Evolutionary conservation across 2,329 filamentous ascomycete genomes (phyloP).

Genomic region (Alternaria tenuissima): DNA sequence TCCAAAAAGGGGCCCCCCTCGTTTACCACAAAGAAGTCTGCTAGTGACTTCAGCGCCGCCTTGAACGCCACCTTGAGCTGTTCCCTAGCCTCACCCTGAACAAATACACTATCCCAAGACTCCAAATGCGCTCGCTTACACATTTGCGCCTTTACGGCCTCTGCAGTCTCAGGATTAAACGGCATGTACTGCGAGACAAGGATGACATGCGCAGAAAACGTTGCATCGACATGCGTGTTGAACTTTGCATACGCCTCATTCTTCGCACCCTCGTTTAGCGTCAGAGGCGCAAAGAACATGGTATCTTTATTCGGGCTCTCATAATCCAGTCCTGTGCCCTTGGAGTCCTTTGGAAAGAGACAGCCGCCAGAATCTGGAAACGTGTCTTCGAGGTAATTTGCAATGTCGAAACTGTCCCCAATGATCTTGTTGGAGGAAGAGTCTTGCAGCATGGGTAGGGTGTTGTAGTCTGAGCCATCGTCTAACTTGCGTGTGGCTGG

Average conservation of each 20-base stretch:
- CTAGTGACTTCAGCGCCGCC: slow-evolving; percentile 54
- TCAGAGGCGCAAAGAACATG: slow-evolving; percentile 39
- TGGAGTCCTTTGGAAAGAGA: slow-evolving; percentile 57
- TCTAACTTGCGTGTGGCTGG: slow-evolving; percentile 62
- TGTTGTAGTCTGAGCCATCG: slow-evolving; percentile 67
- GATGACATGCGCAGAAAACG: slow-evolving; percentile 58
- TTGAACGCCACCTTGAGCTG: slow-evolving; percentile 54
- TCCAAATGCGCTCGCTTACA: slow-evolving; percentile 55
- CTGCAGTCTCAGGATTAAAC: slow-evolving; percentile 60
- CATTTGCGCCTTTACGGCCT: slow-evolving; percentile 58
- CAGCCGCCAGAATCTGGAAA: slow-evolving; percentile 59
- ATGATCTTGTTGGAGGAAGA: slow-evolving; percentile 52
- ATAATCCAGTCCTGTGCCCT: slow-evolving; percentile 33
- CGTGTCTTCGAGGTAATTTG: slow-evolving; percentile 63
- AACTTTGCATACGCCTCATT: slow-evolving; percentile 52
- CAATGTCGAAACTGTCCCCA: slow-evolving; percentile 73
- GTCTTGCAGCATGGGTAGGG: slow-evolving; percentile 66
- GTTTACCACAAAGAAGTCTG: slow-evolving; percentile 53
- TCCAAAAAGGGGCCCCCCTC: slow-evolving; percentile 59
- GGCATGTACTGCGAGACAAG: slow-evolving; percentile 57
- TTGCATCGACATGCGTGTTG: slow-evolving; percentile 63
- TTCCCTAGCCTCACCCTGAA: slow-evolving; percentile 51
- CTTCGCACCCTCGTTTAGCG: slow-evolving; percentile 45
- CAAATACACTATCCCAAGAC: slow-evolving; percentile 56
- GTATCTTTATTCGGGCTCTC: slow-evolving; percentile 38